phyloP scores from a whole-genome alignment of 257 asterid genomes.

The Avicennia marina region DNA sequence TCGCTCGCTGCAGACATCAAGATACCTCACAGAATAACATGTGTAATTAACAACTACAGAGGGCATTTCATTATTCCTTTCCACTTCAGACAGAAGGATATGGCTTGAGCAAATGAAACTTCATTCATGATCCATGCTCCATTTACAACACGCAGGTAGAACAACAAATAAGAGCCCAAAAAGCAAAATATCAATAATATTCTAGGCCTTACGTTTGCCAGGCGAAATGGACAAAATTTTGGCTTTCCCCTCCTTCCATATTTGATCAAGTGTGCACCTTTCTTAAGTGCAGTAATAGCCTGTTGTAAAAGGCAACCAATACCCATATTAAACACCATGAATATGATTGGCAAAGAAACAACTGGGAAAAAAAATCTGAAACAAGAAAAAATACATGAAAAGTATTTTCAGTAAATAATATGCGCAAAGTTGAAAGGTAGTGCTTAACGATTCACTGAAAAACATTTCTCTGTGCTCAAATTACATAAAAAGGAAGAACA shows the following conservation, averaged over 20 bases:
- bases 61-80: not conserved
- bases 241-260: conserved; percentile 96
- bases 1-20: not conserved
- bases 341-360: conserved; percentile 1
- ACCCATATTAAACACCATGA: not conserved
- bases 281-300: conserved; percentile 82
- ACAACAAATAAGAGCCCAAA: conserved; percentile 12
- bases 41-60: conserved; percentile 7
- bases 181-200: not conserved
- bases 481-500: conserved; percentile 8
- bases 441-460: conserved; percentile 2
- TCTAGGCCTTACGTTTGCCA: conserved; percentile 64
- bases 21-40: not conserved
- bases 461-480: not conserved
- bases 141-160: no score
- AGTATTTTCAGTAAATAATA: no score
- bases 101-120: not conserved
- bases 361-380: not conserved
- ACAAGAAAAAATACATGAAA: no score
- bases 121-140: no score
- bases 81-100: conserved; percentile 12
- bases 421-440: no score
- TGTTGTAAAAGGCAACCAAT: conserved; percentile 29
- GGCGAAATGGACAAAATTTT: conserved; percentile 85
- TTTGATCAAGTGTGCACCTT: conserved; percentile 78